Evolutionary conservation across 176 grass and related monocot species (phyloP), one percentile per base, ranked within the genome.

Genomic region (Pontederia crassipes): DNA sequence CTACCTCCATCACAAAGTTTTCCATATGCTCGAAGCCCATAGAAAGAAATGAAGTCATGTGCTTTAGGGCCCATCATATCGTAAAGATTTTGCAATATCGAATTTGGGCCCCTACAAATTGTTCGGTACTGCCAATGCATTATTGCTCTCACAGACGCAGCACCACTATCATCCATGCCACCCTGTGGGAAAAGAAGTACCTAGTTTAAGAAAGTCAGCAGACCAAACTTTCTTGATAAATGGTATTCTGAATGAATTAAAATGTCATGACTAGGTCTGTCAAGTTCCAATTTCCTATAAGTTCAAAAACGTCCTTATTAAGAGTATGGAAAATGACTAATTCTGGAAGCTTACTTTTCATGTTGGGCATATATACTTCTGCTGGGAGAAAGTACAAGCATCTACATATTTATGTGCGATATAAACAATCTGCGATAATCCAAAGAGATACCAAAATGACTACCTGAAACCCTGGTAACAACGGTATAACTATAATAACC

Each of bases 91-190:
- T 91, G 86, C 70, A 97, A 76, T 83, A 97, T 91, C 2, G 87
- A 97, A 80, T 87, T 91, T 78, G 92, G 74, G 14, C 92, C 87
- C 74, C 92, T 88, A 74, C 79, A 97, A 59, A 97, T 91, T 65
- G 92, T 97, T 54, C 92, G 80, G 70, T 97, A 97, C 66, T 97
- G 87, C 92, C 92, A 97, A 62, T 91, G 92, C 92, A 97, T 97
- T 66, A 97, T 97, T 82, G 92, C 92, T 74, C 92, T 83, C 51
- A 97, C 87, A 49, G 92, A 97, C 78, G 92, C 92, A 57, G 92
- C 92, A 66, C 92, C 87, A 46, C 81, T 81, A 58, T 97, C 92
- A 85, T 97, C 92, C 68, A 97, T 91, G 74, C 92, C 92, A 75
- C 92, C 92, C 87, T 96, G 66, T 63, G n/a, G 32, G 67, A 15